Evolutionary conservation across 768 basidiomycete species (phyloP), one percentile per base, ranked within the genome.

Genomic region (Clitopilus hobsonii): DNA sequence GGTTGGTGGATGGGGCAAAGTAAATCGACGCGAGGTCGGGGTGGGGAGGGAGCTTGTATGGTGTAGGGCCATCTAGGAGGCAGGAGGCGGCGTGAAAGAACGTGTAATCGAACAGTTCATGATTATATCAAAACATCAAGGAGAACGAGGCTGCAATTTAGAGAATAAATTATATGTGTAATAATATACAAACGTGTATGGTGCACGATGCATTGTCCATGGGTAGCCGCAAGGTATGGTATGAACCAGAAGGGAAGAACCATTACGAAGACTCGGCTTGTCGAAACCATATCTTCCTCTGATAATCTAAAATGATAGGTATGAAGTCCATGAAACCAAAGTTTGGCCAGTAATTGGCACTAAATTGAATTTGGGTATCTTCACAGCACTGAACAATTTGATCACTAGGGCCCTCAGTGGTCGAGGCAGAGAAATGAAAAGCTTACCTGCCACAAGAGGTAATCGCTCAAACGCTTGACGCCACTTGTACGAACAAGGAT

Each of bases 361-460:
- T 80, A 67, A 97, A 94, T 64, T 98, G 92, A 7, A 99, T 70
- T 60, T 95, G 92, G 0, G 93, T 92, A 59, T 88, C 68, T 62
- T 95, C 86, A 52, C 79, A 86, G 58, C 86, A 85, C 92, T 97
- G 63, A 6, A 54, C 13, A 52, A 25, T n/a, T 28, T 55, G 29
- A 51, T 59, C 3, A n/a, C n/a, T 11, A 36, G 32, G 13, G 4
- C n/a, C 32, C 13, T 14, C n/a, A 36, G n/a, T 36, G 3, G n/a
- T 11, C 13, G 14, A 49, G 20, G 27, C 5, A 26, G 50, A 55
- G 13, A 27, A 6, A 29, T 13, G 22, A 30, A 47, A 25, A 2
- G 71, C 83, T 55, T 54, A 90, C 95, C 89, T 99, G 97, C 97
- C 96, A 99, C 14, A 95, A 81, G 66, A 98, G 68, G 65, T 86